Evolutionary conservation across 2,329 filamentous ascomycete genomes (phyloP).

Genomic region (Diplocarpon mali): DNA sequence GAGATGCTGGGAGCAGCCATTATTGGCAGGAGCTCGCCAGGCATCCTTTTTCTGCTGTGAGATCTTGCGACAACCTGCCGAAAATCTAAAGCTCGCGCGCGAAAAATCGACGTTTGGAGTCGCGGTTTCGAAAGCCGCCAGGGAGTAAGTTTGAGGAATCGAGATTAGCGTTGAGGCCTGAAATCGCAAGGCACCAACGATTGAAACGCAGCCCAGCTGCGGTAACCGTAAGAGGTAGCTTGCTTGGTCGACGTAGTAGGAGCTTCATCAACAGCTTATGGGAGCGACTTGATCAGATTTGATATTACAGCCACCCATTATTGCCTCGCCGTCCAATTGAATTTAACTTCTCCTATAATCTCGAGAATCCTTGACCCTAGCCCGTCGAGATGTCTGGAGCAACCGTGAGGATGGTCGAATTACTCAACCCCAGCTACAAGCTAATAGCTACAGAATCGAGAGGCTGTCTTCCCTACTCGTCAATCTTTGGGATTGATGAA

Average conservation of each 20-base stretch:
- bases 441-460: slow-evolving; percentile 58
- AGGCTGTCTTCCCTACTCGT: slow-evolving; percentile 94
- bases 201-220: background rate
- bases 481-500: slow-evolving; percentile 98
- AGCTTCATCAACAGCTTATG: slow-evolving; percentile 19
- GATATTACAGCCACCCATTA: background rate
- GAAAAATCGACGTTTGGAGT: slow-evolving; percentile 10
- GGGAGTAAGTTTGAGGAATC: slow-evolving; percentile 13
- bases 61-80: slow-evolving; percentile 17
- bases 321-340: background rate
- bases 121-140: slow-evolving; percentile 9
- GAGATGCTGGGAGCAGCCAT: slow-evolving; percentile 26
- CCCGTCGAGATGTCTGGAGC: slow-evolving; percentile 40
- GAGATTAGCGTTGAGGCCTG: slow-evolving; percentile 9
- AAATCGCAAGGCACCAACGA: slow-evolving; percentile 1
- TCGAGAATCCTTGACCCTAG: background rate
- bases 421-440: slow-evolving; percentile 6
- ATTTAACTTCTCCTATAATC: background rate
- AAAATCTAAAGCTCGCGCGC: slow-evolving; percentile 10
- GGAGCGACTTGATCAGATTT: background rate
- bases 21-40: slow-evolving; percentile 28
- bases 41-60: slow-evolving; percentile 25
- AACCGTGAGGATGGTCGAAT: slow-evolving; percentile 29
- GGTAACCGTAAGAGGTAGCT: background rate
- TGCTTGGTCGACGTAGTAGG: slow-evolving; percentile 13